Base-by-base conservation (phyloP, 2,329 filamentous ascomycete species). In the Fusarium sp. region DNA sequence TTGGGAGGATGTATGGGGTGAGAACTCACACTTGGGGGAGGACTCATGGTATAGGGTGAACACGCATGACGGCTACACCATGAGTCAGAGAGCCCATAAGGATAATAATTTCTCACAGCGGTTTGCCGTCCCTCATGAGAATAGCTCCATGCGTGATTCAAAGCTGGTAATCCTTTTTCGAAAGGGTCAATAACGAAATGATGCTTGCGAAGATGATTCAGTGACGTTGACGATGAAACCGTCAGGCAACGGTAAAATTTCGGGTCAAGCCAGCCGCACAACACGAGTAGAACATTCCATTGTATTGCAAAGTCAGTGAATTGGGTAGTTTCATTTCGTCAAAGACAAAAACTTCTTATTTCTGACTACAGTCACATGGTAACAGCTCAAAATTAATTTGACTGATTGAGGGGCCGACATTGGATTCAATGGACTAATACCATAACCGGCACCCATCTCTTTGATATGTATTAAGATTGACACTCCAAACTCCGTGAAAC, bases 21-120 rank as follows among this genome's bases (percentile, higher is more conserved):
- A 33, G 26, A 53, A 34, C 66, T 74, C 50, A 75, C 73, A 38
- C 69, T 74, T 58, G 74, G 72, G 52, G 72, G 74, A 44, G 68
- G 74, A 55, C 69, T 76, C 75, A 77, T 77, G 61, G 59, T 66
- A 49, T 48, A 49, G 42, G 56, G 56, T 65, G 57, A 57, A 46
- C 38, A 46, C 33, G 58, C 72, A 75, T 75, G 58, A 39, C 56
- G 48, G 28, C 58, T 34, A 51, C 26, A 51, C 22, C 46, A 45
- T 31, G 31, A 26, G 22, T 45, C 31, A 46, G 53, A 48, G 20
- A 42, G 52, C 42, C 58, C 57, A 58, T 65, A 22, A 15, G 48
- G 5, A 31, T 26, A 42, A 45, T 40, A 24, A 39, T 39, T 22
- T 46, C 49, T 34, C 10, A 59, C 36, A 42, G 50, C 56, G 24